phyloP scores from a whole-genome alignment of 257 asterid genomes.

The Nicotiana otophora region DNA sequence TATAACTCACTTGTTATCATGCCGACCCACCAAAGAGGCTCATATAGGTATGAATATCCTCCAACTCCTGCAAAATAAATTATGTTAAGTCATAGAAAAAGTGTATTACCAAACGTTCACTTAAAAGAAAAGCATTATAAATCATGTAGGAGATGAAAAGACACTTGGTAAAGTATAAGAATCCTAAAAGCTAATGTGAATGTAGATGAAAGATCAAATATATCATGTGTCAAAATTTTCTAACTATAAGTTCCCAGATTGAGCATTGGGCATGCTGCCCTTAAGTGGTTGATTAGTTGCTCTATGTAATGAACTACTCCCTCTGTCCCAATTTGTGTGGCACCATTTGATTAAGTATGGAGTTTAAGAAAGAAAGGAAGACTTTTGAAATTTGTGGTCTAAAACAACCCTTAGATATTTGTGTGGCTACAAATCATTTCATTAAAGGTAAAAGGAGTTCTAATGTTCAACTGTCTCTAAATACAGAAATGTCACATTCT shows the following conservation, averaged over 20 bases:
- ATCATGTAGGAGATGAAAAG: background rate
- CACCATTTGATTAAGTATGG: too few relatives aligned
- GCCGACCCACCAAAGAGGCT: slow-evolving; percentile 62
- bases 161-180: background rate
- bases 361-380: too few relatives aligned
- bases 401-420: too few relatives aligned
- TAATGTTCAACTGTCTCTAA: too few relatives aligned
- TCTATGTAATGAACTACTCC: background rate
- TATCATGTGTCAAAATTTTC: background rate
- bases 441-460: too few relatives aligned
- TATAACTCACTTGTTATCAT: slow-evolving; percentile 33
- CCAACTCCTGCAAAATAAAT: slow-evolving; percentile 53
- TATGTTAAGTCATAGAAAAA: background rate
- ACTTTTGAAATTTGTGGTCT: too few relatives aligned
- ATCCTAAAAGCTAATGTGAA: background rate
- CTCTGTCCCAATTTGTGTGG: too few relatives aligned
- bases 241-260: background rate
- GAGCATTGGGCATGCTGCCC: background rate
- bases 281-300: background rate
- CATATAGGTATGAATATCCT: slow-evolving; percentile 66
- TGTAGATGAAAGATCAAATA: background rate
- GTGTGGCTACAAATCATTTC: too few relatives aligned
- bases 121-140: background rate
- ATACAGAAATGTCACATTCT: too few relatives aligned
- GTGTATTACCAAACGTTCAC: background rate